Evolutionary conservation across 2,329 filamentous ascomycete genomes (phyloP).

Genomic region (Herpotrichia juniperi): DNA sequence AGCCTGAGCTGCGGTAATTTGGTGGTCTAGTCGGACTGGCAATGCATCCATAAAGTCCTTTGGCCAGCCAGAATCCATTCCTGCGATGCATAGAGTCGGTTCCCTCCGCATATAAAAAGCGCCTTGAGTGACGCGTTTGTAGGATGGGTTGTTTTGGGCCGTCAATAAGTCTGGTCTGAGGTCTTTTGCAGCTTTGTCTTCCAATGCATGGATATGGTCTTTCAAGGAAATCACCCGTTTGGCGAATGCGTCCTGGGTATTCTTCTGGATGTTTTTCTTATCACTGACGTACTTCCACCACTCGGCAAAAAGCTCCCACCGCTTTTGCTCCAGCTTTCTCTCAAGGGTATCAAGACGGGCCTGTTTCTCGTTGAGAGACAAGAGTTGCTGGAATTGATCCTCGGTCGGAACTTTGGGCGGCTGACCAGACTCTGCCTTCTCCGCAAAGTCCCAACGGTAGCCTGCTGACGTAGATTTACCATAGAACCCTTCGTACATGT

Average conservation of each 20-base stretch:
- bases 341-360: conserved; percentile 9
- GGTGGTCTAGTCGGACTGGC: conserved; percentile 23
- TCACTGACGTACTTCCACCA: conserved; percentile 51
- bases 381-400: too few species aligned
- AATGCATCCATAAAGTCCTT: conserved; percentile 41
- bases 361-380: conserved; percentile 25
- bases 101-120: conserved; percentile 40
- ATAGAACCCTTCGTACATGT: background rate
- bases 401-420: background rate
- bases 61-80: conserved; percentile 48
- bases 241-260: conserved; percentile 9
- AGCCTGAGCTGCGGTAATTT: too few species aligned
- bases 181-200: background rate
- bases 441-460: background rate
- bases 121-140: too few species aligned
- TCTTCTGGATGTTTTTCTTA: conserved; percentile 12
- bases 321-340: conserved; percentile 23
- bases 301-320: conserved; percentile 50
- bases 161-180: background rate
- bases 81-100: conserved; percentile 48
- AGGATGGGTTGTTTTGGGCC: too few species aligned
- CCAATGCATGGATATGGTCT: background rate
- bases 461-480: background rate
- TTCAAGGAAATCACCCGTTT: conserved; percentile 7
- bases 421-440: background rate